Conservation (phyloP, 495 filamentous ascomycete species). For the Achaetomiella virescens region DNA sequence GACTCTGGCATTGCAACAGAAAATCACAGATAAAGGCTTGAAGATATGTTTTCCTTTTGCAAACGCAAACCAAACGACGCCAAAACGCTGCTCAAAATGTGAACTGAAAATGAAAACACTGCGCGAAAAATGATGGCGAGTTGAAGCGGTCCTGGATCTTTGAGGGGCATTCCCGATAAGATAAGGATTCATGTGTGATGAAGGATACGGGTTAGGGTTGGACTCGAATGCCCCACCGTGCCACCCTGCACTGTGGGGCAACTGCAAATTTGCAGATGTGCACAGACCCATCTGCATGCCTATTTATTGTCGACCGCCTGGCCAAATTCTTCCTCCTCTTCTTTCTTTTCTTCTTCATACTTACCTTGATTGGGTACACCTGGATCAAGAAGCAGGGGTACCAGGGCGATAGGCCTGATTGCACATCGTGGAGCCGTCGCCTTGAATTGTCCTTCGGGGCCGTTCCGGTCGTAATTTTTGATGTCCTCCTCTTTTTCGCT, state of each 20-base stretch:
- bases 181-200: too few relatives aligned
- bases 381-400: conserved; percentile 28
- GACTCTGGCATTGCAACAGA: conserved; percentile 21
- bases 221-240: neutral
- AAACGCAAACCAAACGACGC: neutral
- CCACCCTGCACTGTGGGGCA: neutral
- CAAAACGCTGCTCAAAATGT: neutral
- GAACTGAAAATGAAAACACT: neutral
- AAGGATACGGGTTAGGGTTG: conserved; percentile 7
- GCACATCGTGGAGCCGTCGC: conserved; percentile 31
- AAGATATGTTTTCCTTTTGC: neutral
- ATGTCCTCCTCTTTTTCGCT: conserved; percentile 27
- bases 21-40: too few relatives aligned
- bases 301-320: conserved; percentile 6
- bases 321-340: conserved; percentile 11
- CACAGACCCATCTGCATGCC: conserved; percentile 14
- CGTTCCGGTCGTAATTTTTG: conserved; percentile 37
- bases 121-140: neutral
- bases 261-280: conserved; percentile 10
- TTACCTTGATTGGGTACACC: conserved; percentile 32
- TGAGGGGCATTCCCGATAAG: neutral
- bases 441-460: conserved; percentile 37
- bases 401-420: conserved; percentile 30
- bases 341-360: conserved; percentile 32
- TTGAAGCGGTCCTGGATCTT: neutral